phyloP scores from a whole-genome alignment of 805 yeast species.

The Cyberlindnera maclurae region DNA sequence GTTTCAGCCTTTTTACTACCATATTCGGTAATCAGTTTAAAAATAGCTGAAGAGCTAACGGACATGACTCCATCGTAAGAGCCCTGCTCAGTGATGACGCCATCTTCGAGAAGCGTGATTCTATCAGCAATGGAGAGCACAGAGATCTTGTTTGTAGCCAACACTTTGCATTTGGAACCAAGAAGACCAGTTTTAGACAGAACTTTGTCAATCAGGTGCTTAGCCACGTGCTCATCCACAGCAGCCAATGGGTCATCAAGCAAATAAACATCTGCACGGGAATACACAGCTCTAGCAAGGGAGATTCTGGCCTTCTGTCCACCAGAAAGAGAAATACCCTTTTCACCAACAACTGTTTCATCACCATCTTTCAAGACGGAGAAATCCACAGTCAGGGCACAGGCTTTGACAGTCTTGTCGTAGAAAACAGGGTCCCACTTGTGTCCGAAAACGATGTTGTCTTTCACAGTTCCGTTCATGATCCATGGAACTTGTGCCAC shows the following conservation, averaged over 20 bases:
- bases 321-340: slow-evolving; percentile 93
- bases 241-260: slow-evolving; percentile 93
- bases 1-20: slow-evolving; percentile 40
- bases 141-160: slow-evolving; percentile 83
- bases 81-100: slow-evolving; percentile 63
- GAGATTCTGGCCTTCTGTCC: slow-evolving; percentile 97
- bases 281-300: slow-evolving; percentile 91
- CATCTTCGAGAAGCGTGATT: slow-evolving; percentile 63
- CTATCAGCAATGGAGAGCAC: slow-evolving; percentile 71
- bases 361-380: slow-evolving; percentile 83
- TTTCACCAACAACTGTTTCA: slow-evolving; percentile 89
- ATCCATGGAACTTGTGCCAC: slow-evolving; percentile 96
- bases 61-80: slow-evolving; percentile 45
- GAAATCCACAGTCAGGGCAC: slow-evolving; percentile 79
- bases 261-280: slow-evolving; percentile 86
- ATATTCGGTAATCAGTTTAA: slow-evolving; percentile 51
- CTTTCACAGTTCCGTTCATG: slow-evolving; percentile 88
- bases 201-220: slow-evolving; percentile 75
- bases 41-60: slow-evolving; percentile 40
- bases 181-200: slow-evolving; percentile 76
- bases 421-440: slow-evolving; percentile 77
- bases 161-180: slow-evolving; percentile 62
- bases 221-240: slow-evolving; percentile 95
- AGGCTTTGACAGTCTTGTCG: slow-evolving; percentile 72
- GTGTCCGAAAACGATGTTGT: slow-evolving; percentile 87